Base-by-base conservation (phyloP, 2,329 filamentous ascomycete genomes). In the Paracamarosporium sp. region DNA sequence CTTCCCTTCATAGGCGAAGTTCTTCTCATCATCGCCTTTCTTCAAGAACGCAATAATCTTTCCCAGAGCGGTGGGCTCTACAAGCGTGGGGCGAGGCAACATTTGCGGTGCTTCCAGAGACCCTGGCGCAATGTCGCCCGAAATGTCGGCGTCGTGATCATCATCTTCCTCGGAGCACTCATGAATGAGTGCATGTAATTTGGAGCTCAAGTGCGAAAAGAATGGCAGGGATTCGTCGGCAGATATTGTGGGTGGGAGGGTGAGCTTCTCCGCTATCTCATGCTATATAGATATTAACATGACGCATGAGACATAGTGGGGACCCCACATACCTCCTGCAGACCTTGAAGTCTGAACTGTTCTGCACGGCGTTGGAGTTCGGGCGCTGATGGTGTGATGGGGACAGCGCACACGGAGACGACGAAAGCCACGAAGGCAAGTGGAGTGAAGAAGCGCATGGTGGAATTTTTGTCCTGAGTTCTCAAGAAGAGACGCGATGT, bases 301-400 rank as follows among this genome's bases (percentile, higher is more conserved):
- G 5, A 38, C 22, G 40, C 31, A 17, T 17, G 24, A 5, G 5
- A 24, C 15, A 31, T 22, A 31, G 17, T 41, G 24, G 35, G 17
- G 22, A 28, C 43, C 4, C n/a, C 38, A 43, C 59, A 11, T 69
- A 76, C 73, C 66, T 77, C 75, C 52, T 65, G 50, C 13, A 76
- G 55, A 13, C 75, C 75, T 63, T 73, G 65, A 13, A 71, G 63
- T 46, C 74, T 65, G 60, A 71, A 71, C 28, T 69, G 67, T 50
- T 75, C 74, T 13, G 67, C 73, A 8, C 71, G 68, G 55, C 64
- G 68, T 44, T 74, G 70, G 8, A 69, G 64, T 33, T 64, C 62
- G n/a, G 71, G 71, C 22, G 73, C 73, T 5, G 74, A 66, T 11
- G 74, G 74, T 13, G 73, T 74, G 59, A 76, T 76, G 3, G 73